These are phyloP conservation scores for Diaporthe helianthi DNA, from an alignment of 2,329 filamentous ascomycete species.

Conservation along the genomic window DNA sequence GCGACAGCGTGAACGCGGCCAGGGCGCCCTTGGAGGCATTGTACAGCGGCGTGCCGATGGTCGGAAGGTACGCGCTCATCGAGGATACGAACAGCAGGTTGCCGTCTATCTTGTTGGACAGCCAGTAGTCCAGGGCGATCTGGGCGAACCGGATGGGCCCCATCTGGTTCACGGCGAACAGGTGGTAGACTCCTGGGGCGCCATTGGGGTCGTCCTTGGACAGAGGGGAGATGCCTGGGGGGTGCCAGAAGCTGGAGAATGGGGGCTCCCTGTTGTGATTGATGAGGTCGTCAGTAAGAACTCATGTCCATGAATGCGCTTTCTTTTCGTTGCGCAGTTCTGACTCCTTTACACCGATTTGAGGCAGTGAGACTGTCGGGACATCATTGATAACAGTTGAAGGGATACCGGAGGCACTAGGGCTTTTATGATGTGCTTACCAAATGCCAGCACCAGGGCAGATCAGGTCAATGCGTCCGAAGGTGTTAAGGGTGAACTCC, in stretches of 20 bases:
- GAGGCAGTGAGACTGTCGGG: too few species aligned
- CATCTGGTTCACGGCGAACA: constrained; percentile 37
- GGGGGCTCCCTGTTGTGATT: constrained; percentile 35
- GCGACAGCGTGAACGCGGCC: constrained; percentile 34
- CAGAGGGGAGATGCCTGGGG: constrained; percentile 36
- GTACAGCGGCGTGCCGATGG: constrained; percentile 31
- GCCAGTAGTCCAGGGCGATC: constrained; percentile 39
- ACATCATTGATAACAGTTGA: too few species aligned
- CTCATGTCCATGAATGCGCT: too few species aligned
- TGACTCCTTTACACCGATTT: too few species aligned
- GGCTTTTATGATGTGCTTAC: neutral
- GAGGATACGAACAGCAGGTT: constrained; percentile 26
- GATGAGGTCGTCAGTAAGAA: neutral
- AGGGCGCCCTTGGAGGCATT: constrained; percentile 37
- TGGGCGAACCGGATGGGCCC: constrained; percentile 39
- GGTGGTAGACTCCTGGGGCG: constrained; percentile 35
- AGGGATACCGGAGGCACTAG: neutral
- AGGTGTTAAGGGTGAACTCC: constrained; percentile 33
- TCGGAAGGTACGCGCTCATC: constrained; percentile 25
- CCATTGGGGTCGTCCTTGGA: constrained; percentile 36
- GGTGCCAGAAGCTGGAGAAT: constrained; percentile 38
- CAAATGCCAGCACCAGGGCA: constrained; percentile 36
- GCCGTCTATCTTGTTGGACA: constrained; percentile 25
- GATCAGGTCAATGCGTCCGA: constrained; percentile 36
- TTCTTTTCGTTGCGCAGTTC: too few species aligned